Evolutionary conservation across 805 yeast species (phyloP).

Genomic region (Myxozyma udenii): DNA sequence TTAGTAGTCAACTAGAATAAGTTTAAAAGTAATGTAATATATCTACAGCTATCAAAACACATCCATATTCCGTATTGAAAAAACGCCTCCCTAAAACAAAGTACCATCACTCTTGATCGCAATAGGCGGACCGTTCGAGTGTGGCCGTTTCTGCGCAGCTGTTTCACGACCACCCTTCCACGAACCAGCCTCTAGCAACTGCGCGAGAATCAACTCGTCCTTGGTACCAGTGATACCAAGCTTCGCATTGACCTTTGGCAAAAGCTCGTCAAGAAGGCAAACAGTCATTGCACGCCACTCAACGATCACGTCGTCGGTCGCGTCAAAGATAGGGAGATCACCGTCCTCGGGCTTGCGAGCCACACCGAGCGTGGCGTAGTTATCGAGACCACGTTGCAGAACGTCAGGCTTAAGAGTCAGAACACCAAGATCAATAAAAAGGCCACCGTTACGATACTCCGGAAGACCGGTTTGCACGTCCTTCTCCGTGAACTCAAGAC

Average conservation of each 20-base stretch:
- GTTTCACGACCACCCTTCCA: slow-evolving; percentile 60
- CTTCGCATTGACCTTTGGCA: slow-evolving; percentile 51
- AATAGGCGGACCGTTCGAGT: slow-evolving; percentile 60
- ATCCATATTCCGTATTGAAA: not conserved
- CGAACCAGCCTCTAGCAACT: slow-evolving; percentile 63
- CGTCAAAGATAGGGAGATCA: slow-evolving; percentile 49
- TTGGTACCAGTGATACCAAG: slow-evolving; percentile 37
- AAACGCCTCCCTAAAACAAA: slow-evolving; percentile 44
- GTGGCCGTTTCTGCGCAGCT: slow-evolving; percentile 51
- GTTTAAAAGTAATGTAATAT: not conserved
- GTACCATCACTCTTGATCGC: slow-evolving; percentile 63
- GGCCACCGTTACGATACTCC: slow-evolving; percentile 64
- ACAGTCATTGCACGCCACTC: slow-evolving; percentile 67
- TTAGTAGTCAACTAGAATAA: not conserved
- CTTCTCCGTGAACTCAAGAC: slow-evolving; percentile 8
- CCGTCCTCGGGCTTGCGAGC: slow-evolving; percentile 5
- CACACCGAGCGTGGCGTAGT: slow-evolving; percentile 35
- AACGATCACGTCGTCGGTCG: slow-evolving; percentile 58
- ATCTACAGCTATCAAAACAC: not conserved
- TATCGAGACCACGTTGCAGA: slow-evolving; percentile 41
- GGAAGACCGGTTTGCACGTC: slow-evolving; percentile 53
- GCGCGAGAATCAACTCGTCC: slow-evolving; percentile 49
- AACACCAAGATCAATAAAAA: slow-evolving; percentile 56
- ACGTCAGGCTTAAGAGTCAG: slow-evolving; percentile 47
- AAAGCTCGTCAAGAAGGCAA: slow-evolving; percentile 52